Conservation (phyloP, 441 rosid species). For the Adansonia gregorii region DNA sequence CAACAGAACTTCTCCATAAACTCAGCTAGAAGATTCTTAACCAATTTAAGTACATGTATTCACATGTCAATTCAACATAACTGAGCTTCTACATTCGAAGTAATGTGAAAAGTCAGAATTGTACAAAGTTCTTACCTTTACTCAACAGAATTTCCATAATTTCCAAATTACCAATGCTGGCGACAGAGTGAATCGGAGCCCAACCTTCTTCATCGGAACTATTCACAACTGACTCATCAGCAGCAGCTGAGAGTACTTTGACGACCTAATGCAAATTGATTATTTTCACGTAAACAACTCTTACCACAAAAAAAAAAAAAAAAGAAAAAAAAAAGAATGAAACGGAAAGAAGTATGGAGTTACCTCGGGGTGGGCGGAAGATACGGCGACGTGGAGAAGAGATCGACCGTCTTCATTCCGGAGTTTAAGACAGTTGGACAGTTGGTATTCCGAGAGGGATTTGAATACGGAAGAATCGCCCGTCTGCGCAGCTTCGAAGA, state of each 20-base stretch:
- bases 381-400: constrained; percentile 81
- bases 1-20: not conserved
- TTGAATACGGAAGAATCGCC: constrained; percentile 63
- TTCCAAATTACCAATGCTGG: constrained; percentile 76
- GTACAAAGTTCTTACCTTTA: constrained; percentile 42
- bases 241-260: constrained; percentile 47
- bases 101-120: not conserved
- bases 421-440: constrained; percentile 51
- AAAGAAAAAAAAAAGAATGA: not conserved
- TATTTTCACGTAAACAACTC: constrained; percentile 9
- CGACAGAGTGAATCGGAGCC: constrained; percentile 85
- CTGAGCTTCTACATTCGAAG: not conserved
- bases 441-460: constrained; percentile 54
- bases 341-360: not conserved
- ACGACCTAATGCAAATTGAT: constrained; percentile 51
- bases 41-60: not conserved
- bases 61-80: not conserved
- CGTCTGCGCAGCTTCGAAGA: constrained; percentile 79
- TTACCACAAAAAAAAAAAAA: not conserved
- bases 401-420: constrained; percentile 86
- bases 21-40: not conserved
- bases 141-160: constrained; percentile 59
- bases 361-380: constrained; percentile 62
- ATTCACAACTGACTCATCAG: constrained; percentile 58
- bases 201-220: constrained; percentile 89